phyloP scores from a whole-genome alignment of 1,284 basidiomycete species.

The Lentinus polychrous region DNA sequence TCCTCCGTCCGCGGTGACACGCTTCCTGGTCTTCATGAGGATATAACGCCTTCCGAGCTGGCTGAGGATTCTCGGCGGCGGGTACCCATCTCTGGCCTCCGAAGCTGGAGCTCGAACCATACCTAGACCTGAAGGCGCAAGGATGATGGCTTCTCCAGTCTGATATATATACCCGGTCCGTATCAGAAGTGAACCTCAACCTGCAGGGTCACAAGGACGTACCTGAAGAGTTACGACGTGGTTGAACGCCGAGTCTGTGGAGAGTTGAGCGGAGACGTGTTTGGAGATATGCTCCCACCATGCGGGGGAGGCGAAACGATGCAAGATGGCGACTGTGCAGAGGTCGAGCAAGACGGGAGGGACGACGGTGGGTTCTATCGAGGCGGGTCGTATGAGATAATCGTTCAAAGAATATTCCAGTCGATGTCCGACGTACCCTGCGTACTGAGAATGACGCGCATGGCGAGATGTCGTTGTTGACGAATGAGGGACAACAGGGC shows the following conservation, averaged over 20 bases:
- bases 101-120: conserved; percentile 14
- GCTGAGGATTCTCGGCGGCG: conserved; percentile 14
- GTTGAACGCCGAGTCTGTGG: conserved; percentile 52
- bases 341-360: conserved; percentile 64
- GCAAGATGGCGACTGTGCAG: conserved; percentile 56
- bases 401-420: background rate
- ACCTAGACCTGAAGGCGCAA: conserved; percentile 54
- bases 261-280: conserved; percentile 59
- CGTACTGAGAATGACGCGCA: conserved; percentile 67
- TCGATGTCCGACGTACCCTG: conserved; percentile 37
- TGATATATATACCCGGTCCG: conserved; percentile 18
- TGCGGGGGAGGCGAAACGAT: conserved; percentile 65
- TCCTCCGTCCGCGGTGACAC: conserved; percentile 58
- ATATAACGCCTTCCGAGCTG: conserved; percentile 50
- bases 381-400: background rate
- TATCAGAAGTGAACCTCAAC: background rate
- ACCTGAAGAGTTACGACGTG: conserved; percentile 60
- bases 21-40: conserved; percentile 49
- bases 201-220: conserved; percentile 8
- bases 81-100: background rate
- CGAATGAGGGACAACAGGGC: conserved; percentile 53
- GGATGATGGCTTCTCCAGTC: conserved; percentile 61
- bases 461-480: conserved; percentile 65
- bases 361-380: conserved; percentile 62
- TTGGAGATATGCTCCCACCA: conserved; percentile 67